Percentiles rank a stretch among this genome's conserved stretches.
phyloP scores from a whole-genome alignment of 768 basidiomycete species.

The Tylopilus subfusipes region DNA sequence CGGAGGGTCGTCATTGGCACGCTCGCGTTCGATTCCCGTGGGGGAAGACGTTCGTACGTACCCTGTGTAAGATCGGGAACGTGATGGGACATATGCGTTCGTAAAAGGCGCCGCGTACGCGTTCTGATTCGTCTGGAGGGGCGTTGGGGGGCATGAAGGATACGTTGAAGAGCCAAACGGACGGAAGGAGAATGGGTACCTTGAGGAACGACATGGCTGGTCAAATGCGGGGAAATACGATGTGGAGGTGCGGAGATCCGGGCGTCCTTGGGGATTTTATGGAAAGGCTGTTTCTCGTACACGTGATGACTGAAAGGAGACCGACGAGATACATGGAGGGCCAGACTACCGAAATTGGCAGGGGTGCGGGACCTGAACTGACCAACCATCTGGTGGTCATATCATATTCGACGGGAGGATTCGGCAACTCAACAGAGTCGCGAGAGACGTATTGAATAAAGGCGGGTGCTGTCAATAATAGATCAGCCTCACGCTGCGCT shows the following conservation, averaged over 20 bases:
- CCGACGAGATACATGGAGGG: not conserved
- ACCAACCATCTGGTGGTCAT: not conserved
- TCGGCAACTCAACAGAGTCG: not conserved
- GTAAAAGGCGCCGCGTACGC: constrained; percentile 17
- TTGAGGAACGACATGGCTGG: constrained; percentile 22
- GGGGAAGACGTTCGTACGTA: constrained; percentile 2
- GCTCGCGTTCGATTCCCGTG: no score
- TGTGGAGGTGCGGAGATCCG: not conserved
- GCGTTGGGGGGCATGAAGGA: constrained; percentile 23
- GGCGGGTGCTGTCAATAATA: not conserved
- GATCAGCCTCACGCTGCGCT: not conserved
- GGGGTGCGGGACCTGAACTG: no score
- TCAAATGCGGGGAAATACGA: not conserved
- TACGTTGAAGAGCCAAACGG: constrained; percentile 28
- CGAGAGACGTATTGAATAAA: no score
- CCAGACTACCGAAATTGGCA: not conserved
- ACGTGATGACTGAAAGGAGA: constrained; percentile 12
- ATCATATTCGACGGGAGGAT: not conserved
- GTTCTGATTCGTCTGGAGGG: constrained; percentile 21
- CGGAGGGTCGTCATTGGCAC: not conserved
- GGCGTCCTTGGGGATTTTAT: constrained; percentile 4
- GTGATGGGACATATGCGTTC: constrained; percentile 21
- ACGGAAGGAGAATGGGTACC: constrained; percentile 21
- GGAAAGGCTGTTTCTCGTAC: constrained; percentile 3
- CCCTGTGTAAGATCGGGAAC: constrained; percentile 24